Percentiles rank a stretch among this genome's conserved stretches.
These are phyloP conservation scores for Ochromonadaceae sp. DNA, from an alignment of 352 stramenopile species.

Conservation along the genomic window DNA sequence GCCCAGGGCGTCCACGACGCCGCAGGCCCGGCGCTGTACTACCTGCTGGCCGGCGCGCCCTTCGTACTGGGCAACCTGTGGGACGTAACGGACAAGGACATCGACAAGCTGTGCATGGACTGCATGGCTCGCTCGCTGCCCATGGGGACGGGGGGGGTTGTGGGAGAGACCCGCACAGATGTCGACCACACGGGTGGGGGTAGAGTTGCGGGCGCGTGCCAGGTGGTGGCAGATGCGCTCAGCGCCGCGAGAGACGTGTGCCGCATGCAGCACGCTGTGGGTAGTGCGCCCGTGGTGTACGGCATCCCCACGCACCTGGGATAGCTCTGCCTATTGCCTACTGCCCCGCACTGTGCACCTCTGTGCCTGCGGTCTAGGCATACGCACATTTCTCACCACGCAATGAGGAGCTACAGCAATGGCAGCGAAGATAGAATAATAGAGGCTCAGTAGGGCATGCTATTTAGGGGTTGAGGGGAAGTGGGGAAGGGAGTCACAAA, in stretches of 20 bases:
- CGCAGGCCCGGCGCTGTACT: slow-evolving; percentile 77
- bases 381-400: too few species aligned
- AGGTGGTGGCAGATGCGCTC: slow-evolving; percentile 49
- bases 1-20: slow-evolving; percentile 64
- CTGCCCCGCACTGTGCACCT: too few species aligned
- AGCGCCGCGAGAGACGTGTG: slow-evolving; percentile 53
- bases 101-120: slow-evolving; percentile 65
- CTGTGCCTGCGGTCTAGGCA: too few species aligned
- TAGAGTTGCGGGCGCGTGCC: neutral
- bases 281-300: slow-evolving; percentile 85
- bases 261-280: slow-evolving; percentile 82
- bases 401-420: too few species aligned
- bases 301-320: slow-evolving; percentile 54
- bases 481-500: too few species aligned
- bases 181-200: slow-evolving; percentile 7
- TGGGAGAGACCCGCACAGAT: neutral
- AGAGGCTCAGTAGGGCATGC: too few species aligned
- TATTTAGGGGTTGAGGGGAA: too few species aligned
- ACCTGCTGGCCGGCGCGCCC: slow-evolving; percentile 69
- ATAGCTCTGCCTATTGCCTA: too few species aligned
- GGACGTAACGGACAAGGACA: slow-evolving; percentile 96
- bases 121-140: slow-evolving; percentile 39
- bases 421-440: too few species aligned
- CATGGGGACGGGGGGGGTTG: too few species aligned
- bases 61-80: slow-evolving; percentile 95